Evolutionary conservation across 129 eudicot species (phyloP), one percentile per base, ranked within the genome.

Genomic region (Lactuca saligna): DNA sequence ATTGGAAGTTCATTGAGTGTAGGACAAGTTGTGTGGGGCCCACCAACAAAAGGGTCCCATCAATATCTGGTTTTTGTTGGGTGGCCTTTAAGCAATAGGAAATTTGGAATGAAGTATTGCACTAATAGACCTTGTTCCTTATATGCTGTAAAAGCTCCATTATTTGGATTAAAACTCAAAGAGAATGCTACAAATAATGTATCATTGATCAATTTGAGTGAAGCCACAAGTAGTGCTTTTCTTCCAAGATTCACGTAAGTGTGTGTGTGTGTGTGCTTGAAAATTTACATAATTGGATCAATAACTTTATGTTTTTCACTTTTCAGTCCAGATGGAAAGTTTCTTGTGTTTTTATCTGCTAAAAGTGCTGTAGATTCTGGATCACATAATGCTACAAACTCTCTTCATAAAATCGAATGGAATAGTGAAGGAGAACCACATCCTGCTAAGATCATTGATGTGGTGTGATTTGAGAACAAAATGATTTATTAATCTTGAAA

Each of bases 391-490:
- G 97, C 97, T 42, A 89, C 97, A 63, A 76, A 93, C 57, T 89
- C 99, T 49, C 93, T 93, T 78, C 97, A 93, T 65, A 87, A 82
- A 81, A 81, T 87, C 42, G 95, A 85, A 54, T 93, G 99, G 99
- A 79, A 90, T 33, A 61, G 69, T 42, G 87, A 82, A n/a, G 84
- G 86, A 57, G 89, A 78, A 77, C 84, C 75, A 16, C 53, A 48
- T 15, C 71, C 79, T 66, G 61, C 73, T 32, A 80, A 80, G 75
- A 75, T 93, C 70, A 68, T 78, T 73, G 93, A 89, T 65, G 93
- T 93, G 90, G 99, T 93, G 99, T 93, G 63, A 75, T 90, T 59
- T 69, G 7, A 74, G 29, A 25, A 25, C 29, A 25, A 25, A 25
- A 25, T 25, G 29, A 25, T 25, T 25, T 25, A 25, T 25, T 25